These are phyloP conservation scores for Mycena rebaudengoi DNA, from an alignment of 768 basidiomycete genomes.

Conservation along the genomic window DNA sequence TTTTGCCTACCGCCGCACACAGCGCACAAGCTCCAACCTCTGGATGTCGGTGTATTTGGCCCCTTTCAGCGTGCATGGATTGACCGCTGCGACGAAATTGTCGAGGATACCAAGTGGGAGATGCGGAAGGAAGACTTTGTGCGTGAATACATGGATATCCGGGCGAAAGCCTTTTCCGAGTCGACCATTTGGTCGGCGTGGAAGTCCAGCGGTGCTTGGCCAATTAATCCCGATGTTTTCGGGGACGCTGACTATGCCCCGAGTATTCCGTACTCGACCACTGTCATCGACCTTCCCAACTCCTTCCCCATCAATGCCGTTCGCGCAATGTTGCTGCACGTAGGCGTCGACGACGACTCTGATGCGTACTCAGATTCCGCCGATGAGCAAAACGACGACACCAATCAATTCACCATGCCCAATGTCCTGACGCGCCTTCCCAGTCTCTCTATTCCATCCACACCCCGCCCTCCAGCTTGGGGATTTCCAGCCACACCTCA, in stretches of 20 bases:
- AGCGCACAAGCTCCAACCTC: conserved; percentile 51
- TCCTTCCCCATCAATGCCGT: conserved; percentile 18
- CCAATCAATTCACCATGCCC: no score
- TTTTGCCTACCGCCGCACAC: conserved; percentile 46
- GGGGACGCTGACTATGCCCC: conserved; percentile 33
- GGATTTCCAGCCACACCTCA: no score
- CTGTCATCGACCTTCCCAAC: conserved; percentile 19
- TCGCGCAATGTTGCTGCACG: neutral
- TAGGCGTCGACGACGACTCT: neutral
- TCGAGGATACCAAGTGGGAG: conserved; percentile 22
- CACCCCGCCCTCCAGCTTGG: no score
- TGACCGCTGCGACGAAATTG: conserved; percentile 20
- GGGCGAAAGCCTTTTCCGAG: conserved; percentile 15
- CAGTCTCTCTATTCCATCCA: no score
- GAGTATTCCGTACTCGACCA: conserved; percentile 27
- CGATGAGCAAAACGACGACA: no score
- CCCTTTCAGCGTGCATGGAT: conserved; percentile 40
- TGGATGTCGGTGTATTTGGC: conserved; percentile 51
- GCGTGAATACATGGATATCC: conserved; percentile 31
- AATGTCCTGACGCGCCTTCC: no score
- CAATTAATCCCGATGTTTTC: conserved; percentile 37
- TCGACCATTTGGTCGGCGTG: conserved; percentile 31
- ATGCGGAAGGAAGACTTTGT: conserved; percentile 31
- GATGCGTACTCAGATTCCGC: neutral
- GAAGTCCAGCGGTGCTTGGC: conserved; percentile 34